A percentile compares a stretch with the other conserved stretches of the same genome.
Evolutionary conservation across 768 basidiomycete genomes (phyloP).

Genomic region (Mycena metata): DNA sequence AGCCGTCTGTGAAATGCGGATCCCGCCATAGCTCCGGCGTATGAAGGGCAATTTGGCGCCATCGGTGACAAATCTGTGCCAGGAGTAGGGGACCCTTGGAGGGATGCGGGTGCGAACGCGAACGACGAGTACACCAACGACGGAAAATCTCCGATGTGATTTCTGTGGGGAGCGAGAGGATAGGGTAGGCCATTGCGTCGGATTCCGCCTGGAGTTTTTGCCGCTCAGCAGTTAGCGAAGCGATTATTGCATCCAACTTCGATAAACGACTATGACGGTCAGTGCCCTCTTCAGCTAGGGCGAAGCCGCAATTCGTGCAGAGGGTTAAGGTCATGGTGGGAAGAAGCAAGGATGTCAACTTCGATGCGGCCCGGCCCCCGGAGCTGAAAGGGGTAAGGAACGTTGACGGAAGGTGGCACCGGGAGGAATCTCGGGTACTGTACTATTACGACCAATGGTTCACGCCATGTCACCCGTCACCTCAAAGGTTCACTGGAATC

Average conservation of each 20-base stretch:
- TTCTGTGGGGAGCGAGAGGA: constrained; percentile 22
- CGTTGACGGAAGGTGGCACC: no score
- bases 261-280: neutral
- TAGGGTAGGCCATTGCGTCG: constrained; percentile 16
- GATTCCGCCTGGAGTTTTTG: constrained; percentile 15
- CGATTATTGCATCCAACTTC: neutral
- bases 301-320: no score
- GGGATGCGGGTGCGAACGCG: neutral
- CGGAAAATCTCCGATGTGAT: constrained; percentile 21
- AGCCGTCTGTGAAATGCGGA: neutral
- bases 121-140: neutral
- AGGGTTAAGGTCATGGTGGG: neutral
- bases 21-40: constrained; percentile 14
- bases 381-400: no score
- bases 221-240: constrained; percentile 9
- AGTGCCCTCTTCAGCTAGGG: no score
- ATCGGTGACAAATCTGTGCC: constrained; percentile 25
- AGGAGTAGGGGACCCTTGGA: constrained; percentile 11
- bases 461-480: no score
- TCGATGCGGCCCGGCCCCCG: no score
- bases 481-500: no score
- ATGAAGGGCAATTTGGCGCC: constrained; percentile 21
- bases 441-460: no score
- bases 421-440: no score
- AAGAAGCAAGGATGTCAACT: no score